Evolutionary conservation across 2,329 filamentous ascomycete genomes (phyloP), one percentile per base, ranked within the genome.

Genomic region (Penicillium sp.): DNA sequence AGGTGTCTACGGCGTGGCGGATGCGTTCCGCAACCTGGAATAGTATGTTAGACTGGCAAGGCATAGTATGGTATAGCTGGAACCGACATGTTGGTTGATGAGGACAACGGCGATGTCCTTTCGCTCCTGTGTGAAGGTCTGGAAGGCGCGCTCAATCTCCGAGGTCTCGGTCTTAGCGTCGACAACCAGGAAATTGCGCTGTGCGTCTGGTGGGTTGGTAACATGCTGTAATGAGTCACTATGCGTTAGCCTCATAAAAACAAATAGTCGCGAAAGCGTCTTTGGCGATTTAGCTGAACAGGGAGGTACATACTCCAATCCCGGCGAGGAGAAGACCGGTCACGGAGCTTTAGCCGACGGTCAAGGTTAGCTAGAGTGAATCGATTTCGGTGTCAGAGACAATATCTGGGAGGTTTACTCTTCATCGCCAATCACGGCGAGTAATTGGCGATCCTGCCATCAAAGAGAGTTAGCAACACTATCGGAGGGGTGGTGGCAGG

Each of bases 171-270:
- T 99, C 83, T 98, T 98, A 73, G 78, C 81, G 76, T 99, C 93
- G 60, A 99, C 95, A 55, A 99, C 91, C 10, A 99, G 86, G 80
- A 97, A 99, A 83, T 99, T 99, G 82, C 96, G 96, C 74, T 97
- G 90, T 39, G 90, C 85, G 73, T 96, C 91, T 45, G 93, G 91
- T 7, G 91, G 89, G 53, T 89, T 84, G 16, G 92, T 96, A 62
- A 98, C 93, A 75, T 98, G 93, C 93, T 97, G 63, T 37, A 19
- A 41, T 1, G 35, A 35, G 16, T n/a, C 10, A 39, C 6, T 48
- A 22, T 19, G 13, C 14, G 21, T 55, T 43, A 58, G 56, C 7
- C 26, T 27, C 14, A 27, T 24, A 26, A 10, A 26, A 8, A 24
- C 3, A 4, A 31, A 26, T 33, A 39, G 43, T n/a, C 16, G n/a